Conservation (phyloP, 1,284 basidiomycete genomes). For the Tilletia indica region DNA sequence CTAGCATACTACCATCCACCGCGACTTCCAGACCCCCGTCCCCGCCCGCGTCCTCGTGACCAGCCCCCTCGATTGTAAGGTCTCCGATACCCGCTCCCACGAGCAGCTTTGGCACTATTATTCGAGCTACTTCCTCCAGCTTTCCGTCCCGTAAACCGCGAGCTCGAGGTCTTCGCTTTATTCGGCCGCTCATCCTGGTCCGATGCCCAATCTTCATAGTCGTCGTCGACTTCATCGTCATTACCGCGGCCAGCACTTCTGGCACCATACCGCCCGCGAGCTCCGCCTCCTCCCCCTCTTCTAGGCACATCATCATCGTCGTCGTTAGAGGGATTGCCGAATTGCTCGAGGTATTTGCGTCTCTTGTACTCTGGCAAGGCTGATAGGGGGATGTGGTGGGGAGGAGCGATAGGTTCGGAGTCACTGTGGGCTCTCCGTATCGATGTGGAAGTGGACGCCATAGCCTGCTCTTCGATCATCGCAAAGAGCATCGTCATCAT, state of each 20-base stretch:
- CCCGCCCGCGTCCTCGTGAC: too few relatives aligned
- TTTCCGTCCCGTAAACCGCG: background rate
- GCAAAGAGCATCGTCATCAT: background rate
- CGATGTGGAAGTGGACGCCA: background rate
- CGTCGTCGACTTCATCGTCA: background rate
- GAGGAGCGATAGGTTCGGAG: background rate
- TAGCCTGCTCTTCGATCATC: constrained; percentile 4
- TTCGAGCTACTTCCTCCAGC: background rate
- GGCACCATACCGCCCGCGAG: too few relatives aligned
- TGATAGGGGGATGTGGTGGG: background rate
- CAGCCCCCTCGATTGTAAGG: too few relatives aligned
- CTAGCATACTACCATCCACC: too few relatives aligned
- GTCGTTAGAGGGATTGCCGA: background rate
- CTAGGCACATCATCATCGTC: background rate
- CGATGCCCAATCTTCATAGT: background rate
- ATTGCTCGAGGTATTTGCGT: background rate
- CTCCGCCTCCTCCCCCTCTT: too few relatives aligned
- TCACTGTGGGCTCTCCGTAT: too few relatives aligned
- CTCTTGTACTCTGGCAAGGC: constrained; percentile 5
- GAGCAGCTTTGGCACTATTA: too few relatives aligned
- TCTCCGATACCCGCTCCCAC: too few relatives aligned
- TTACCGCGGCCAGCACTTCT: background rate
- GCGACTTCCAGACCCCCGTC: too few relatives aligned
- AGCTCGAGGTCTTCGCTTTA: background rate
- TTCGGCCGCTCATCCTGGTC: background rate